Conservation (phyloP, 768 basidiomycete genomes). For the Chlorophyllum brunneum region DNA sequence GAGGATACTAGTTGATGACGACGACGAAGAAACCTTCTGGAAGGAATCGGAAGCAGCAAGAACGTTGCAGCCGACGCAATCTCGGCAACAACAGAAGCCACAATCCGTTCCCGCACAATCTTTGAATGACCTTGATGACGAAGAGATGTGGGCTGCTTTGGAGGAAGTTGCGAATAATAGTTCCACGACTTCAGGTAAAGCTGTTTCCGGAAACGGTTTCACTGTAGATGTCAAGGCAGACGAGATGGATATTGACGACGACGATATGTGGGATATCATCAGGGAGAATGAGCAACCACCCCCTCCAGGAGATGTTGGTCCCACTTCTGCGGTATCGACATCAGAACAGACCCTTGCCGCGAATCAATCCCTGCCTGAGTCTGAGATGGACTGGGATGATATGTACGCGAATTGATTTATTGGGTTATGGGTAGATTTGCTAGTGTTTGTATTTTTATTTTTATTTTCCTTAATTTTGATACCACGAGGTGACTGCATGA, state of each 20-base stretch:
- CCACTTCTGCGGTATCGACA: conserved; percentile 1
- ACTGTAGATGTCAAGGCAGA: conserved; percentile 25
- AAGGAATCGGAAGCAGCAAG: conserved; percentile 51
- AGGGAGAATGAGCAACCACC: conserved; percentile 45
- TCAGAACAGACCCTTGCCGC: conserved; percentile 19
- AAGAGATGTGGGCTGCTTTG: conserved; percentile 18
- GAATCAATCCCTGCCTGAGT: conserved; percentile 21
- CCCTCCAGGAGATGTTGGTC: conserved; percentile 14
- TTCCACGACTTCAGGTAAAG: conserved; percentile 20
- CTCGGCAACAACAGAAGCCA: conserved; percentile 8
- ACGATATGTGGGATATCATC: conserved; percentile 74
- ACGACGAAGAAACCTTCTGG: conserved; percentile 65
- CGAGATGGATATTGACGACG: conserved; percentile 31
- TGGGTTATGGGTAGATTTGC: conserved; percentile 3
- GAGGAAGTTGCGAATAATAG: conserved; percentile 12
- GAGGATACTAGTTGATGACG: conserved; percentile 14
- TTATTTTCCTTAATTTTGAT: neutral
- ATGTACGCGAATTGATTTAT: conserved; percentile 46
- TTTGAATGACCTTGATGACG: conserved; percentile 25
- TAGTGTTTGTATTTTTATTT: neutral
- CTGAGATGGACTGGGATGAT: conserved; percentile 54
- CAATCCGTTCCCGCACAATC: conserved; percentile 15
- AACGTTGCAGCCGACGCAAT: conserved; percentile 20
- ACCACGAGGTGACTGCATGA: neutral
- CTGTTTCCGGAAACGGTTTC: conserved; percentile 2